A percentile compares a stretch with the other conserved stretches of the same genome.
phyloP scores from a whole-genome alignment of 441 rosid species.

The Jatropha podagrica region DNA sequence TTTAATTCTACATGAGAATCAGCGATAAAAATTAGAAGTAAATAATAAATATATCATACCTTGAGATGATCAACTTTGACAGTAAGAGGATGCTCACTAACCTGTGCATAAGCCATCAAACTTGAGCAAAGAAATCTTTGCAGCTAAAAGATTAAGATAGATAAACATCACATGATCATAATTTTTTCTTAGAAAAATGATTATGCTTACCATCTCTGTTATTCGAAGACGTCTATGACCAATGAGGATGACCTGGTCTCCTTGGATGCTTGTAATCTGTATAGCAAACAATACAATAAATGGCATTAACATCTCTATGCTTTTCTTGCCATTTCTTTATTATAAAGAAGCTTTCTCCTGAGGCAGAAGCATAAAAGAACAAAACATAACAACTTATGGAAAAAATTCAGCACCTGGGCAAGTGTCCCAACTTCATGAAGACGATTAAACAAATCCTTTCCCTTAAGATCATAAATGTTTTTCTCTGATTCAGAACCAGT shows the following conservation, averaged over 20 bases:
- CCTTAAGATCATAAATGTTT: constrained; percentile 68
- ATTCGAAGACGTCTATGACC: constrained; percentile 94
- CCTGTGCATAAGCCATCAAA: constrained; percentile 48
- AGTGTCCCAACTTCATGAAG: constrained; percentile 98
- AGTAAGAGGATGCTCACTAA: constrained; percentile 87
- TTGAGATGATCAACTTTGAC: constrained; percentile 98
- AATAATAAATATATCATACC: constrained; percentile 41
- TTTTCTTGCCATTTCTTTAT: not conserved
- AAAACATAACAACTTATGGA: constrained; percentile 10
- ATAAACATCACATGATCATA: not conserved
- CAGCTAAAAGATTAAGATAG: not conserved
- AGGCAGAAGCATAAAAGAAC: constrained; percentile 5
- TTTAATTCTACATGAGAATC: not conserved
- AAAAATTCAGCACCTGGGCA: constrained; percentile 65
- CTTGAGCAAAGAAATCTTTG: constrained; percentile 20
- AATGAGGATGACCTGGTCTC: constrained; percentile 89
- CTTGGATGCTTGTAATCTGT: constrained; percentile 89
- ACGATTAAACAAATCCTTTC: constrained; percentile 77
- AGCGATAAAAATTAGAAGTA: constrained; percentile 13
- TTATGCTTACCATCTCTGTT: constrained; percentile 76
- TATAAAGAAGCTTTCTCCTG: not conserved
- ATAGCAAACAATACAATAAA: constrained; percentile 25
- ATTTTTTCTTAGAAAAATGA: constrained; percentile 1
- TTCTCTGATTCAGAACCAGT: constrained; percentile 74
- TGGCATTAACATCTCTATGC: not conserved